Evolutionary conservation across 2,329 filamentous ascomycete species (phyloP), one percentile per base, ranked within the genome.

Genomic region (Colletotrichum caudatum): DNA sequence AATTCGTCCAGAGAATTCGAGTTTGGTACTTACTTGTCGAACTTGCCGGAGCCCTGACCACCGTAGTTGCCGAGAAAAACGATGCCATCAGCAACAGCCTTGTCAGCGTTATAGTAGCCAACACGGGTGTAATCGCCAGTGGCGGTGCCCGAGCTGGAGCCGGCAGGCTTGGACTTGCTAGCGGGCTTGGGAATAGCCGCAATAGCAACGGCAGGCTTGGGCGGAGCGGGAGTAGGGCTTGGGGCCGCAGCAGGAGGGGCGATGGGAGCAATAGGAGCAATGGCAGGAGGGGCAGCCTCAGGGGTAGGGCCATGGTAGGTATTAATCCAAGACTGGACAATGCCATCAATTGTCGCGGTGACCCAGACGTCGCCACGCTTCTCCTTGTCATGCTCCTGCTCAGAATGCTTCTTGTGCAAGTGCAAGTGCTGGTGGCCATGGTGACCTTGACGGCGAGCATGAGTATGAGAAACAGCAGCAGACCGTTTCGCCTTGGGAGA

Each of bases 261-360:
- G 5, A 71, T 73, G 16, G 74, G 59, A 18, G 76, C 73, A 5
- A 71, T 73, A 14, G 74, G 58, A 20, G 74, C 71, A 12, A 74
- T 35, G 18, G n/a, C 64, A 5, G 54, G 50, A 57, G 60, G 53
- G 35, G 66, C 53, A 39, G 54, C 66, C 26, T 41, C 39, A 2
- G 60, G 66, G 23, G 69, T 69, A n/a, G 80, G 78, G 54, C 84
- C 87, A 70, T 80, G 81, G 65, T 83, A 91, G 73, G 85, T 81
- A 80, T 92, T 92, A 66, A 81, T 78, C 90, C 89, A 92, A 11
- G 87, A 86, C 35, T 87, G 85, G 5, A 85, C 81, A 58, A 88
- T 69, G 69, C 89, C 90, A 72, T 91, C 77, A 67, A 92, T 91
- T 35, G 84, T 88, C 14, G 88, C 90, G 5, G 82, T 85, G 14